A percentile compares a stretch with the other conserved stretches of the same genome.
These are phyloP conservation scores for Podospora pseudoanserina DNA, from an alignment of 495 filamentous ascomycete genomes.

Conservation along the genomic window DNA sequence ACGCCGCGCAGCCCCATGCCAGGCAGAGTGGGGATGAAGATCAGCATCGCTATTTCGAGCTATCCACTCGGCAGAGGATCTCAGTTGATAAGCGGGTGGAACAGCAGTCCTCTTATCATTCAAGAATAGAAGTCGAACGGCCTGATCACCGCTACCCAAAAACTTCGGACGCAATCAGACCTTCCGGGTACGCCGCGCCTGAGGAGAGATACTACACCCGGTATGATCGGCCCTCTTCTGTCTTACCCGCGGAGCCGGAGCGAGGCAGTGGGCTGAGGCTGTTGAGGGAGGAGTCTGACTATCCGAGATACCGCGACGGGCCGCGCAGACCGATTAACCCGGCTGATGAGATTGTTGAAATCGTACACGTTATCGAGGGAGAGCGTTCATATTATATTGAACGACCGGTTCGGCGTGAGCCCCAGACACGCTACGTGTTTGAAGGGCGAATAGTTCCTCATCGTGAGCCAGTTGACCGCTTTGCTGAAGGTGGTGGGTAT, in stretches of 20 bases:
- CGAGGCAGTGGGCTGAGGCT: neutral
- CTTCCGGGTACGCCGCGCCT: neutral
- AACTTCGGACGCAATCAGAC: conserved; percentile 12
- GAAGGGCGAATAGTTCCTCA: conserved; percentile 14
- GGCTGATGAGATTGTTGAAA: conserved; percentile 40
- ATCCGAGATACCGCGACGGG: conserved; percentile 33
- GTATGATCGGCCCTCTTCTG: neutral
- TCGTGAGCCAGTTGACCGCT: conserved; percentile 12
- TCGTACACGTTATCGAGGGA: conserved; percentile 44
- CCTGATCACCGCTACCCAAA: conserved; percentile 2
- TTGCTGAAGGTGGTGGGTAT: neutral
- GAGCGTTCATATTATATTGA: conserved; percentile 40
- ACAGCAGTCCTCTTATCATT: conserved; percentile 1
- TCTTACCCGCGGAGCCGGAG: neutral
- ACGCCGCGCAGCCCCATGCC: neutral
- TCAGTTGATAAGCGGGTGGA: neutral
- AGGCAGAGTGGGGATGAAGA: neutral
- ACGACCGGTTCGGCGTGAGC: conserved; percentile 37
- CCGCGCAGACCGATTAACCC: conserved; percentile 25
- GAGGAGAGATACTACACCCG: conserved; percentile 20
- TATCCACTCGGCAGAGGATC: neutral
- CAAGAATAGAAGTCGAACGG: neutral
- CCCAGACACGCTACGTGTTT: conserved; percentile 21
- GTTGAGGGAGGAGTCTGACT: conserved; percentile 27
- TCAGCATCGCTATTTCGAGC: neutral